phyloP scores from a whole-genome alignment of 768 basidiomycete genomes.

The Suillus tomentosus region DNA sequence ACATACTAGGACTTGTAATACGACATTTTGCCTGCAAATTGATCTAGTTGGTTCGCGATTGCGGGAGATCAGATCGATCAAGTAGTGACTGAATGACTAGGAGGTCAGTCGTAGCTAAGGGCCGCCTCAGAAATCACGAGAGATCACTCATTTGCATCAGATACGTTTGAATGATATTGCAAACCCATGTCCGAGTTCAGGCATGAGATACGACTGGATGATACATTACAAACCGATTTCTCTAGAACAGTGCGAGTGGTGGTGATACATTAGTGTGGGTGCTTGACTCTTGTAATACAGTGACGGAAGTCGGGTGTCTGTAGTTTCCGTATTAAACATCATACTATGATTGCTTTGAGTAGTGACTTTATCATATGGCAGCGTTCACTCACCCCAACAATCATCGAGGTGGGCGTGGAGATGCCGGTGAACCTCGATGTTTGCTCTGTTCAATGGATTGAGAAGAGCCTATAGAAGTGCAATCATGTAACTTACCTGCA shows the following conservation, averaged over 20 bases:
- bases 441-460: conserved; percentile 1
- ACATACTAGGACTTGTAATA: not conserved
- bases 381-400: conserved; percentile 21
- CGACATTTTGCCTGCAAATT: not conserved
- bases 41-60: conserved; percentile 12
- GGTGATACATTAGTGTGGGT: not conserved
- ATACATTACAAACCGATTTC: not conserved
- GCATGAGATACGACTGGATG: not conserved
- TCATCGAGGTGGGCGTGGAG: conserved; percentile 21
- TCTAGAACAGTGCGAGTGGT: not conserved
- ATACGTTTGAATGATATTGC: not conserved
- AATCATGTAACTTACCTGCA: not conserved
- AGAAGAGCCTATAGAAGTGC: not conserved
- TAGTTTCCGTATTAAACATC: not conserved
- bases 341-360: not conserved
- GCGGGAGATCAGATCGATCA: not conserved
- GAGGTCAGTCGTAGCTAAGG: too few relatives aligned
- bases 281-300: not conserved
- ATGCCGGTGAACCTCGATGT: conserved; percentile 9
- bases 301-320: not conserved
- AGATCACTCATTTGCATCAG: not conserved
- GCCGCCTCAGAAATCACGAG: too few relatives aligned
- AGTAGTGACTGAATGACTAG: not conserved
- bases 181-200: too few relatives aligned
- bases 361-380: not conserved